Evolutionary conservation across 75 land plant species (phyloP).

Genomic region (Isoetes taiwanensis): DNA sequence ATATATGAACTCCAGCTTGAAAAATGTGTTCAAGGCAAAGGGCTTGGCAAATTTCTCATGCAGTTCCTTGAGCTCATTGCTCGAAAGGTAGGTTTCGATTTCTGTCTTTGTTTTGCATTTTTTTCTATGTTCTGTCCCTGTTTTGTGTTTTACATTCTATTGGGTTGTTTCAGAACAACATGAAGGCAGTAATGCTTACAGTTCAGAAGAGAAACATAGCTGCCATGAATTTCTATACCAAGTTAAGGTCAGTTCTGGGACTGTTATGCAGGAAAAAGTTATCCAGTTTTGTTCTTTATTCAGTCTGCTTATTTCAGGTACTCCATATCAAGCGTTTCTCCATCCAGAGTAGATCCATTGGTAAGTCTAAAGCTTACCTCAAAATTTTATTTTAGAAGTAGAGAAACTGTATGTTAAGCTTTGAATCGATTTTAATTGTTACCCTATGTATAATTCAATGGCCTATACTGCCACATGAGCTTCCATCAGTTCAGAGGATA

Average conservation of each 20-base stretch:
- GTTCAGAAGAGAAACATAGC: slow-evolving; percentile 66
- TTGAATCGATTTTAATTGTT: too few relatives aligned
- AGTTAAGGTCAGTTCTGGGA: slow-evolving; percentile 41
- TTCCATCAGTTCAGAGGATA: too few relatives aligned
- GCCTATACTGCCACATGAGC: too few relatives aligned
- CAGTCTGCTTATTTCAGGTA: slow-evolving; percentile 35
- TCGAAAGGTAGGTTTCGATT: slow-evolving; percentile 44
- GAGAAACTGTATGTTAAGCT: too few relatives aligned
- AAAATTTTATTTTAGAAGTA: too few relatives aligned
- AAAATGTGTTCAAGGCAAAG: slow-evolving; percentile 56
- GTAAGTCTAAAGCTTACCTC: slow-evolving; percentile 32
- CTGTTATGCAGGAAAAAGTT: not conserved
- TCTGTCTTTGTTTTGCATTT: not conserved
- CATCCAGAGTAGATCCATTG: slow-evolving; percentile 70
- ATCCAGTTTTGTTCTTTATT: too few relatives aligned
- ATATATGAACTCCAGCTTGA: slow-evolving; percentile 91
- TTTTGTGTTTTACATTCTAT: not conserved
- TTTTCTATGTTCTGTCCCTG: slow-evolving; percentile 9
- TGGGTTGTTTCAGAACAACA: slow-evolving; percentile 38
- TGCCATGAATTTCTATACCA: slow-evolving; percentile 78
- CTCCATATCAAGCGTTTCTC: slow-evolving; percentile 59
- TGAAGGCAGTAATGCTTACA: slow-evolving; percentile 88
- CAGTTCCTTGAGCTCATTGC: slow-evolving; percentile 84
- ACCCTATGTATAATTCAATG: too few relatives aligned
- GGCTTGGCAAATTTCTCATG: slow-evolving; percentile 90